Percentiles rank a stretch among this genome's conserved stretches.
These are phyloP conservation scores for Kwoniella bestiolae DNA, from an alignment of 768 basidiomycete genomes.

Conservation along the genomic window DNA sequence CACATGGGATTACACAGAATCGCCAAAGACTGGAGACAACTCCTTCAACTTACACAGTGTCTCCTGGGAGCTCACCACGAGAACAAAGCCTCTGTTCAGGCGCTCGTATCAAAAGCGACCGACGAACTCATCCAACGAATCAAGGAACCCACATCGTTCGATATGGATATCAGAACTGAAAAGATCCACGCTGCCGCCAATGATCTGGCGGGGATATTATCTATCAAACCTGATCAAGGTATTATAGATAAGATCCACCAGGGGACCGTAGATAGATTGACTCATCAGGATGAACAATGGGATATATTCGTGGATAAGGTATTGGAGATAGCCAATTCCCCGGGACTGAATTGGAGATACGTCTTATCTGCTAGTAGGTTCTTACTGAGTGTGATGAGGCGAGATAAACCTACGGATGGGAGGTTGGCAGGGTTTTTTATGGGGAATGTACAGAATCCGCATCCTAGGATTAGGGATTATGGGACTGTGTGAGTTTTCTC, in stretches of 20 bases:
- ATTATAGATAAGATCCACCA: conserved; percentile 27
- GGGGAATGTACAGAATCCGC: conserved; percentile 44
- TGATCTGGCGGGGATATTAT: conserved; percentile 15
- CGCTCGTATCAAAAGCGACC: conserved; percentile 45
- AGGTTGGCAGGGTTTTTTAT: conserved; percentile 48
- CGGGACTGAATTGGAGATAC: conserved; percentile 48
- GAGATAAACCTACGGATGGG: conserved; percentile 45
- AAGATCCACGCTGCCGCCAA: conserved; percentile 34
- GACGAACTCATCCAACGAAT: conserved; percentile 46
- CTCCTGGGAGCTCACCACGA: conserved; percentile 78
- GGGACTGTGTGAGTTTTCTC: conserved; percentile 39
- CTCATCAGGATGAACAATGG: conserved; percentile 33
- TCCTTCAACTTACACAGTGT: conserved; percentile 65
- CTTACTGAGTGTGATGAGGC: conserved; percentile 34
- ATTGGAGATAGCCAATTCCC: conserved; percentile 33
- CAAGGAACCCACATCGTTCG: conserved; percentile 35
- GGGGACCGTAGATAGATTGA: conserved; percentile 17
- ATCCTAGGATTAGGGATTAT: conserved; percentile 52
- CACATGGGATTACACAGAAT: conserved; percentile 64
- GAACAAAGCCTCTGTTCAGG: conserved; percentile 67
- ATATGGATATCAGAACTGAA: conserved; percentile 30
- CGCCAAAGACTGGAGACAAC: conserved; percentile 67
- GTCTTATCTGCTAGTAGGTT: conserved; percentile 36
- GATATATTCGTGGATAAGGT: conserved; percentile 40
- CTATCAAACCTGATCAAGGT: conserved; percentile 22